Evolutionary conservation across 108 stramenopile species (phyloP).

Genomic region (Skeletonema tropicum): DNA sequence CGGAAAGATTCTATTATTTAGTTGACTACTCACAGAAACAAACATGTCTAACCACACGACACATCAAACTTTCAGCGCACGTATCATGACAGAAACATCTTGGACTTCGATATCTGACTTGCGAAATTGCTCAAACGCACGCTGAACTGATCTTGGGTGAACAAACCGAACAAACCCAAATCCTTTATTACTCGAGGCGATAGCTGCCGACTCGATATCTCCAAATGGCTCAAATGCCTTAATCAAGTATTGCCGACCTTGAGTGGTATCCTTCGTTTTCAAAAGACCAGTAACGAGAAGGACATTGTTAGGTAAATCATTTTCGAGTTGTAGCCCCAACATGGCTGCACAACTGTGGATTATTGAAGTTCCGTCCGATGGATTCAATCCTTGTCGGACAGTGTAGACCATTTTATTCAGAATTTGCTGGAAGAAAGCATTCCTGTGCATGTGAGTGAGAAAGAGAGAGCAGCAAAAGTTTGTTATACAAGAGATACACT

Average conservation of each 20-base stretch:
- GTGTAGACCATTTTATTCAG: constrained; percentile 77
- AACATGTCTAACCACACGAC: too few species aligned
- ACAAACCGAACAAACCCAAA: constrained; percentile 83
- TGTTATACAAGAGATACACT: not conserved
- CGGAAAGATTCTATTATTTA: not conserved
- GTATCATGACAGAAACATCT: constrained; percentile 79
- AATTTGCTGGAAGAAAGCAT: constrained; percentile 70
- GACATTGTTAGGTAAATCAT: constrained; percentile 65
- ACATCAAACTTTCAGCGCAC: not conserved
- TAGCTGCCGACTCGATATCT: constrained; percentile 72
- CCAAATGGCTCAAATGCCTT: constrained; percentile 72
- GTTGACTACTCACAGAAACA: not conserved
- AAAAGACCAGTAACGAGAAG: constrained; percentile 77
- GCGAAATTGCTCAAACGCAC: constrained; percentile 58
- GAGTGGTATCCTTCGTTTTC: constrained; percentile 54
- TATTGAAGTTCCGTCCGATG: constrained; percentile 71
- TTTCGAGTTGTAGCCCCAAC: constrained; percentile 70
- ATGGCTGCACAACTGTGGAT: constrained; percentile 83
- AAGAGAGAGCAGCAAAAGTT: not conserved
- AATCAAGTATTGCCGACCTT: constrained; percentile 50
- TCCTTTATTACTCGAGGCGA: constrained; percentile 72
- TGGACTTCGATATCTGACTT: constrained; percentile 80
- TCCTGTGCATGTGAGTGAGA: constrained; percentile 34
- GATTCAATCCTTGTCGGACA: constrained; percentile 60
- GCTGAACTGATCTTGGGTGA: constrained; percentile 67